Evolutionary conservation across 2,329 filamentous ascomycete species (phyloP).

Genomic region (Claviceps arundinis): DNA sequence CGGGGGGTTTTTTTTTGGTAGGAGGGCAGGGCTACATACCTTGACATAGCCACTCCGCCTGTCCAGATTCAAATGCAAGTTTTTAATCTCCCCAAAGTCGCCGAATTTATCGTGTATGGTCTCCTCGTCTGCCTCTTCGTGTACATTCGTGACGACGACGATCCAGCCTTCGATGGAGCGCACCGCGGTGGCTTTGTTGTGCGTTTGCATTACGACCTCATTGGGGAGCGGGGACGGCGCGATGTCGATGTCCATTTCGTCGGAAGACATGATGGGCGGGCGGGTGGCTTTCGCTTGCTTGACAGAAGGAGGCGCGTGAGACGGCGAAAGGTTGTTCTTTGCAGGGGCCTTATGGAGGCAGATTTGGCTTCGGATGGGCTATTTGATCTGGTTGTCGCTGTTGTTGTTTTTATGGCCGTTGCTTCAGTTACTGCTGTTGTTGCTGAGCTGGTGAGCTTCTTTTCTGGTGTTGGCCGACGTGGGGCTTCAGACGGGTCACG

Average conservation of each 20-base stretch:
- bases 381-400: not conserved
- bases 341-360: no score
- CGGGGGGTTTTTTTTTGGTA: no score
- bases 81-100: constrained; percentile 79
- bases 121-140: constrained; percentile 79
- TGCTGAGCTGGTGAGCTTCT: not conserved
- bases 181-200: constrained; percentile 62
- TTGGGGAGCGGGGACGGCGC: constrained; percentile 30
- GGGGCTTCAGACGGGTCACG: not conserved
- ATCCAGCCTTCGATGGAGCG: constrained; percentile 87
- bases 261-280: constrained; percentile 33
- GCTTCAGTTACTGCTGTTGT: no score
- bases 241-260: constrained; percentile 46
- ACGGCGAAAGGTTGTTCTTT: not conserved
- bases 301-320: not conserved
- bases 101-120: constrained; percentile 69
- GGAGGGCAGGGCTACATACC: constrained; percentile 29
- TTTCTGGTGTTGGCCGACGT: not conserved
- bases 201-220: constrained; percentile 56
- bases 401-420: not conserved
- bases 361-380: not conserved
- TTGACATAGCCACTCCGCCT: constrained; percentile 77
- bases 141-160: constrained; percentile 72
- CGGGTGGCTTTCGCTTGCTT: not conserved
- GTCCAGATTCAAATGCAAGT: constrained; percentile 72